Base-by-base conservation (phyloP, 345 rosid genomes). In the Citrus sp. region DNA sequence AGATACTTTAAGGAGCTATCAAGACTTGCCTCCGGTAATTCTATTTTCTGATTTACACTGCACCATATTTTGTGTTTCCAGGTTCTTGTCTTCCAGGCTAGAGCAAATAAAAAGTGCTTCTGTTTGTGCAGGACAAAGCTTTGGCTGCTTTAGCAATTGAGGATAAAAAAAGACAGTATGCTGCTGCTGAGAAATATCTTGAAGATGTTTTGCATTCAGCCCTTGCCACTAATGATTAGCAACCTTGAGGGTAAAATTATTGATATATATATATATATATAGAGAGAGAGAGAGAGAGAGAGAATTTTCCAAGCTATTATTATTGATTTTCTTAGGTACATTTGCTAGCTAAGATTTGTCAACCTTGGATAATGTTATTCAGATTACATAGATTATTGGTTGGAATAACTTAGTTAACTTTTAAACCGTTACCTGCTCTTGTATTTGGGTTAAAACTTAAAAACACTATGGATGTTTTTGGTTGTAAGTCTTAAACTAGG, bases 1-100 rank as follows among this genome's bases (percentile, higher is more conserved):
- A 49, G 98, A 94, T 82, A 94, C 97, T 63, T 80, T 95, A 82
- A 88, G 97, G 84, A 93, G 97, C 87, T 95, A 95, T 89, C 97
- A 95, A 80, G 99, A 95, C 85, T 87, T 95, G 79, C 98, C 98
- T 28, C 98, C 98, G 82, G 98, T 95, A 90, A 84, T 70, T 42
- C 12, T 67, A 12, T 63, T 13, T 66, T 59, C 37, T 35, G 56
- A 22, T 67, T 34, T 21, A 74, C n/a, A 12, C 28, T 27, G 8
- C 79, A 55, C 34, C 66, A 19, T 40, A 46, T 60, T 25, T 58
- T 27, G 19, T 28, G 19, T 42, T 55, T 76, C 12, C 1, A 9
- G 7, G 4, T 21, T 70, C 18, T 21, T 74, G 25, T 34, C 1
- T 37, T 34, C 30, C 18, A 2, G 21, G 1, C 8, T 14, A 61